These are phyloP conservation scores for Nannochloris sp. DNA, from an alignment of 139 green algal genomes.

Conservation along the genomic window DNA sequence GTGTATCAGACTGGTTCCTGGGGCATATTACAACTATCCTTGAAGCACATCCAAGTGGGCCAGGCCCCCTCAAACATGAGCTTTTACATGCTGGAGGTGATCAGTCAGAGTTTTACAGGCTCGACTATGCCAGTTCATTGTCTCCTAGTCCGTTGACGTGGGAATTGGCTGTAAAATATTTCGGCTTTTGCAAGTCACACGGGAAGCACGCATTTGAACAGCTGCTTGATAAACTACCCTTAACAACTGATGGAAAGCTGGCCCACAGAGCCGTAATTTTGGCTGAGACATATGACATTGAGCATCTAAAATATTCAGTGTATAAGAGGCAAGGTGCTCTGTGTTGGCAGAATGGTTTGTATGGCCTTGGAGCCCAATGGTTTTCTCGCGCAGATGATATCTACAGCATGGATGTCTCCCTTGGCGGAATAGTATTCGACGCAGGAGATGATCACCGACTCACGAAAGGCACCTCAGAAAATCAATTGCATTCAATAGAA, in stretches of 20 bases:
- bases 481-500: too few species aligned
- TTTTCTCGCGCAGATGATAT: background rate
- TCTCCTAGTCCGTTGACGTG: slow-evolving; percentile 28
- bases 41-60: slow-evolving; percentile 22
- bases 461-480: too few species aligned
- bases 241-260: slow-evolving; percentile 17
- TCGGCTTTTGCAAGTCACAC: slow-evolving; percentile 56
- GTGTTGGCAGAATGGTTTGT: slow-evolving; percentile 20
- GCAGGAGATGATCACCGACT: too few species aligned
- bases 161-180: slow-evolving; percentile 45
- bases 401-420: background rate
- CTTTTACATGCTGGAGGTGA: slow-evolving; percentile 15
- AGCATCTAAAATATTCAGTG: slow-evolving; percentile 17
- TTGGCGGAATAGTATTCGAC: background rate
- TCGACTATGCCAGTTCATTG: slow-evolving; percentile 38
- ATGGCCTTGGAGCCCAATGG: background rate
- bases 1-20: slow-evolving; percentile 48
- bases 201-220: slow-evolving; percentile 40
- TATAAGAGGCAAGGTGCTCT: slow-evolving; percentile 19
- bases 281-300: slow-evolving; percentile 28
- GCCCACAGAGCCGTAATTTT: slow-evolving; percentile 29
- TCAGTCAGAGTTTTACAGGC: slow-evolving; percentile 35
- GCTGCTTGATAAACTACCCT: slow-evolving; percentile 41
- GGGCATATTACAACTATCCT: slow-evolving; percentile 50
- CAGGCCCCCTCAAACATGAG: slow-evolving; percentile 7